Evolutionary conservation across 2,329 filamentous ascomycete genomes (phyloP), one percentile per base, ranked within the genome.

Genomic region (Uncinocarpus reesii): DNA sequence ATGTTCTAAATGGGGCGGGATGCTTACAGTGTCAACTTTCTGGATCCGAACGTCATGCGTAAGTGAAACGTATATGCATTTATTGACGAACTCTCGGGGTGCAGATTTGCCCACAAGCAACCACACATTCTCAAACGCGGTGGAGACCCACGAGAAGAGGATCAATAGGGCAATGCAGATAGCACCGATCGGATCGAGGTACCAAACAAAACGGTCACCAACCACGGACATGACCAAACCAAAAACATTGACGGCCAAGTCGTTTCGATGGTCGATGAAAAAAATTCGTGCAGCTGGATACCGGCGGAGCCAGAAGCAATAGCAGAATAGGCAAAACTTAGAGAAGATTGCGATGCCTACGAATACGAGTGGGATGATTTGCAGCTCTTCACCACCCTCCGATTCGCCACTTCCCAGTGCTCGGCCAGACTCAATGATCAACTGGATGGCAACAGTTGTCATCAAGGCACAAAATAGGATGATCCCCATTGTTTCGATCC

Each of bases 391-490:
- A 4, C 67, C 61, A 7, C 66, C 60, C 1, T 71, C 63, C 21
- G 60, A 60, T 2, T 63, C 56, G 2, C 75, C 74, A 4, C 55
- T 66, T 13, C 64, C 74, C 5, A 80, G 65, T 6, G 65, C 64
- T 47, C 77, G 69, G n/a, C 69, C 69, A 18, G 78, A 81, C 54
- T 80, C 75, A 48, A 81, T 65, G 41, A 79, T 73, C 23, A 82
- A 66, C 56, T 81, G 75, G 23, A 81, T 76, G 41, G 79, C 77
- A 2, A 81, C 78, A 0, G 78, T 81, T 1, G 79, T 80, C 77
- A 82, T 81, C 51, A 82, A 66, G 36, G 78, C 77, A 53, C 78
- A 80, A 61, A 82, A 82, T 38, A 82, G 72, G 56, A 83, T 78
- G 52, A 82, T 78, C 23, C 78, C 79, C 50, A 81, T 71, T 2